These are phyloP conservation scores for Nannochloropsis gaditana DNA, from an alignment of 108 stramenopile species.

Conservation along the genomic window DNA sequence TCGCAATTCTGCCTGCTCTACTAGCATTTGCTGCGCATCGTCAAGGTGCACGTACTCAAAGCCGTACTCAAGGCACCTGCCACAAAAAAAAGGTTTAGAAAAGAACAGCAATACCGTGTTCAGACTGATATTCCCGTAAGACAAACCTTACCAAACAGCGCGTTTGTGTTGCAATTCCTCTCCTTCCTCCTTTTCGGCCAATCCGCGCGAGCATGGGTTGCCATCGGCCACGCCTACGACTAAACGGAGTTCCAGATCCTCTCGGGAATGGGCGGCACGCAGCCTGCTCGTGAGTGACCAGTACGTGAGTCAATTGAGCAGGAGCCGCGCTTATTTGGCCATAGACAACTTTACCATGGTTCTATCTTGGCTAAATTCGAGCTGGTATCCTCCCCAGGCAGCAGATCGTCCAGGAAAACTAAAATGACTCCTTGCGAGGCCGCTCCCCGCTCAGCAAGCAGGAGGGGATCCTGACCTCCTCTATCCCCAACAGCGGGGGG, in stretches of 20 bases:
- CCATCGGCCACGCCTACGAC: not conserved
- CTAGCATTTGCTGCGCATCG: not conserved
- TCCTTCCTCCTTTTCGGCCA: not conserved
- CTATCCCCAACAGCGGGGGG: not conserved
- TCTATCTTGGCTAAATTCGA: not conserved
- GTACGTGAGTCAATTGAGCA: not conserved
- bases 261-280: not conserved
- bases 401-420: not conserved
- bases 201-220: not conserved
- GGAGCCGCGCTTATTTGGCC: not conserved
- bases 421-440: not conserved
- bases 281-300: not conserved
- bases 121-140: not conserved
- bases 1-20: not conserved
- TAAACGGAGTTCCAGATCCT: not conserved
- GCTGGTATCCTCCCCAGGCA: not conserved
- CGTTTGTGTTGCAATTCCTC: not conserved
- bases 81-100: not conserved
- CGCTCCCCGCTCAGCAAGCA: not conserved
- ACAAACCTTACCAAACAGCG: not conserved
- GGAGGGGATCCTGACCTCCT: not conserved
- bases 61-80: not conserved
- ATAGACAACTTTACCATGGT: not conserved
- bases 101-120: not conserved
- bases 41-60: not conserved